phyloP scores from a whole-genome alignment of 129 eudicot species.

The Centrapalus pauciflorus region DNA sequence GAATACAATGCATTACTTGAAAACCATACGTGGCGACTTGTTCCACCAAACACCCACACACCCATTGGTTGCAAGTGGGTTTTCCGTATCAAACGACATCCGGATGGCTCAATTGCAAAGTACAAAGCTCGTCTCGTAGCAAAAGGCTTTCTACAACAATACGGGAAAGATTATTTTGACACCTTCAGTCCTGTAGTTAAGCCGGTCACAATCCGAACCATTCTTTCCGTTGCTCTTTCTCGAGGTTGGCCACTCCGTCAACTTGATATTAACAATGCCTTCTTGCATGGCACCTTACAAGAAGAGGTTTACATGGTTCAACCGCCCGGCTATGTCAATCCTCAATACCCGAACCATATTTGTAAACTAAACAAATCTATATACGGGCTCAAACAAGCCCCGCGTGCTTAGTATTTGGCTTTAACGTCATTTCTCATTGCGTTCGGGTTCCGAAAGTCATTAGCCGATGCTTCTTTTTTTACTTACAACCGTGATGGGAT shows the following conservation, averaged over 20 bases:
- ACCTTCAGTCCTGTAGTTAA: too few species aligned
- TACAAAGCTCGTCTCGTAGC: too few species aligned
- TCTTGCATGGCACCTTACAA: not conserved
- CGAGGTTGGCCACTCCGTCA: not conserved
- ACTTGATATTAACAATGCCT: not conserved
- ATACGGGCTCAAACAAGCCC: not conserved
- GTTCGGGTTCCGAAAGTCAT: too few species aligned
- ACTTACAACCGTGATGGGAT: not conserved
- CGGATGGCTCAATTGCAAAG: too few species aligned
- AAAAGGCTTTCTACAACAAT: not conserved
- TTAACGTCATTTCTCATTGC: not conserved
- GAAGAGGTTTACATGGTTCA: not conserved
- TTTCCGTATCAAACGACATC: too few species aligned
- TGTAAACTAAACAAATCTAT: not conserved
- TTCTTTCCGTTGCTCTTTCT: too few species aligned
- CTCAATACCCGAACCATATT: too few species aligned
- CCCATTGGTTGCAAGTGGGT: too few species aligned
- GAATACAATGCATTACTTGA: not conserved
- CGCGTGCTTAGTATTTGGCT: not conserved
- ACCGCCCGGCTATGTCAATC: not conserved
- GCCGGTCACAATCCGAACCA: too few species aligned
- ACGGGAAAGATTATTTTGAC: not conserved
- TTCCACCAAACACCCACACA: too few species aligned
- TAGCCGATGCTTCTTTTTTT: not conserved
- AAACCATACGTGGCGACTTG: not conserved